Evolutionary conservation across 805 yeast genomes (phyloP), one percentile per base, ranked within the genome.

Genomic region (Monosporozyma yasuniensis): DNA sequence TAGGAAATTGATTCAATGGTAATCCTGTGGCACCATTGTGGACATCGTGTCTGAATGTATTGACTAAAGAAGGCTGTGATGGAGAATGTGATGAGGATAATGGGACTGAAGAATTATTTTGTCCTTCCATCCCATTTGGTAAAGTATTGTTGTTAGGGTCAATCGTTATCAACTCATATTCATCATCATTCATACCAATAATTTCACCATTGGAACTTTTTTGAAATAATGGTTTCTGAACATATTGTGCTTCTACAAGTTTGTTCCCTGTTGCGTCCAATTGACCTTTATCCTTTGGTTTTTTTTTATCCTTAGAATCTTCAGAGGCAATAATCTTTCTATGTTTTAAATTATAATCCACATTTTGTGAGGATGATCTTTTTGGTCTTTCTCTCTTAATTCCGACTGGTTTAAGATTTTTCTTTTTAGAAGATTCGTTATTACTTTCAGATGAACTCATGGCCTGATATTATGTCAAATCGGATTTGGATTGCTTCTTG

Each of bases 1-100:
- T 77, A 8, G 96, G 96, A 5, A 74, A 73, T n/a, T 78, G 73
- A 54, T 80, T 87, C 48, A 88, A 66, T 3, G 93, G 84, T 39
- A 80, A 72, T 2, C 96, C 96, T 0, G 91, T 83, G 37, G 79
- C 79, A 10, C 76, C 74, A 41, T 86, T 80, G 10, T 69, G 63
- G 0, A 84, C 80, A 35, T 72, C 49, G 14, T 27, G 4, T 4
- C 22, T 28, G n/a, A 22, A 10, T 25, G 28, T 6, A 22, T 41
- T 22, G 21, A n/a, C 43, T 7, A 18, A 16, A 16, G 43, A 16
- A 7, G 16, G 8, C 14, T n/a, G 35, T 32, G 35, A 32, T 14
- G 7, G n/a, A 6, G 35, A 32, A 14, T 32, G 16, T 4, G 35
- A 14, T 14, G 35, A 7, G 14, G 35, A 32, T 32, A 32, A n/a